Base-by-base conservation (phyloP, 192 early-diverging fungal genomes). In the Podila minutissima region DNA sequence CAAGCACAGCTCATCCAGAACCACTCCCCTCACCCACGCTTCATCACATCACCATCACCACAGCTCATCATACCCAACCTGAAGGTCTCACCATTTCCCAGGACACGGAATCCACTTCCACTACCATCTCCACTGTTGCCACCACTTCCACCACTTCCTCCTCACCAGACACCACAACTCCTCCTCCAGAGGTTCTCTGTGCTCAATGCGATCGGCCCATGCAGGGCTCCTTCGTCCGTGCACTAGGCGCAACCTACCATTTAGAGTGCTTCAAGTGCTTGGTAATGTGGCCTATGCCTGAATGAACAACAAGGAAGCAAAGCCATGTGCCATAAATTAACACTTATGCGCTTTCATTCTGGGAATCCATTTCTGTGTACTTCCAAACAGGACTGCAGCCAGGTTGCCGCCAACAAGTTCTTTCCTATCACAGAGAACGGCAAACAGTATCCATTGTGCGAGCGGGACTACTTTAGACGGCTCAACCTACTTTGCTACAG, bases 211-310 rank as follows among this genome's bases (percentile, higher is more conserved):
- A 82, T 28, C 79, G 84, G 59, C 72, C 86, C 66, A 91, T 99
- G 69, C 87, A 91, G 31, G 95, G 94, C 65, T 97, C 97, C 76
- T 94, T 95, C 86, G 96, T 99, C 67, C 87, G 94, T 33, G 94
- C 97, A 46, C 78, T 95, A 65, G 89, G 90, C 63, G 89, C 89
- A n/a, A 90, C 92, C 63, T 98, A 91, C 83, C 98, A 99, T 83
- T 86, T 97, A 53, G 92, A 97, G 59, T 99, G 98, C 78, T 98
- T 99, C 67, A 92, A 90, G 53, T 99, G 98, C 71, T 82, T 92
- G 89, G 97, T 97, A 92, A 84, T 87, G 73, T 55, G 12, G 53
- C 5, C 22, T 22, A 55, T 0, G 8, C 53, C 17, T 55, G 9
- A 55, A 24, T 55, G 0, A 55, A 55, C 12, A 22, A 55, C 1